A percentile compares a stretch with the other conserved stretches of the same genome.
phyloP scores from a whole-genome alignment of 768 basidiomycete genomes.

The Mycena rosella region DNA sequence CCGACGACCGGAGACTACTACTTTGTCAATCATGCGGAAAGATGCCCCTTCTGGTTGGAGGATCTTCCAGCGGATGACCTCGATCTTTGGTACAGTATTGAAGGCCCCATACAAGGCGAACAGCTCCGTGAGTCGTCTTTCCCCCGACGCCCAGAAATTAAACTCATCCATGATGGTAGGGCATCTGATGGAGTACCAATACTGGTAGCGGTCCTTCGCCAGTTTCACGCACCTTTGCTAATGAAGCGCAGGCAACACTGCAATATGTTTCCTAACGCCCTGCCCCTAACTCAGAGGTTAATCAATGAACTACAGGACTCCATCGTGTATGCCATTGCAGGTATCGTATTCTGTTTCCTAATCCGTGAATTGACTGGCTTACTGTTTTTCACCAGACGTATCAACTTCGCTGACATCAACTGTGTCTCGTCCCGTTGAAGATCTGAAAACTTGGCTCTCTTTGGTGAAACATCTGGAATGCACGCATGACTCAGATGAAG shows the following conservation, averaged over 20 bases:
- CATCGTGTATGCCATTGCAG: constrained; percentile 16
- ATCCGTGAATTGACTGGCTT: neutral
- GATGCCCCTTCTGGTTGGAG: constrained; percentile 58
- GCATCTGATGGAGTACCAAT: constrained; percentile 31
- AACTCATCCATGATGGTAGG: neutral
- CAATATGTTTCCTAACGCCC: constrained; percentile 13
- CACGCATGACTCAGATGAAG: neutral
- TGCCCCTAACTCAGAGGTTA: neutral
- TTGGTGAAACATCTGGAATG: constrained; percentile 33
- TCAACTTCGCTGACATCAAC: constrained; percentile 23
- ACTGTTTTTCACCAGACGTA: constrained; percentile 11
- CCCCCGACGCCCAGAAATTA: neutral
- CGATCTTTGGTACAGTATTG: neutral
- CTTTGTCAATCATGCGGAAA: constrained; percentile 52
- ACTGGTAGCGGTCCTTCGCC: constrained; percentile 26
- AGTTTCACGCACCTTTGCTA: neutral
- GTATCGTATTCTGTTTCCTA: constrained; percentile 2
- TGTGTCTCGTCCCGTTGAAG: constrained; percentile 1
- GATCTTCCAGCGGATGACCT: constrained; percentile 41
- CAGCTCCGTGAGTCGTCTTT: constrained; percentile 11
- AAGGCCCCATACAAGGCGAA: constrained; percentile 6
- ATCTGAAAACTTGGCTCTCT: constrained; percentile 43
- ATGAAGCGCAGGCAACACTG: constrained; percentile 20
- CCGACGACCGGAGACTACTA: constrained; percentile 48
- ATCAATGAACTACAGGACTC: constrained; percentile 13